Conservation (phyloP, 164 flowering plant genomes). For the Annona cherimola region DNA sequence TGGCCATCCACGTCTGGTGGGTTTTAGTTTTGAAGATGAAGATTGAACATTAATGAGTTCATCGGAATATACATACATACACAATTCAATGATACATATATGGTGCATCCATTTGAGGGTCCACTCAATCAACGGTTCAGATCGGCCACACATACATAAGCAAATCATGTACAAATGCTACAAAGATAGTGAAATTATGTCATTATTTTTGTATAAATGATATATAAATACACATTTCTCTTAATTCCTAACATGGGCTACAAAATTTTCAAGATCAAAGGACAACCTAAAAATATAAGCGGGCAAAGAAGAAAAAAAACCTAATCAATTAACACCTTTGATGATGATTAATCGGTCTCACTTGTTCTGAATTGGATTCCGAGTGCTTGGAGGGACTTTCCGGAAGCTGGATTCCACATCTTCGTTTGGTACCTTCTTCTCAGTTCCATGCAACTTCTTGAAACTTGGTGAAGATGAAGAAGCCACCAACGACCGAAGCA, state of each 20-base stretch:
- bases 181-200: not conserved
- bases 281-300: not conserved
- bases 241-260: slow-evolving; percentile 1
- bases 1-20: no score
- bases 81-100: no score
- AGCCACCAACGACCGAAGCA: slow-evolving; percentile 9
- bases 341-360: not conserved
- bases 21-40: no score
- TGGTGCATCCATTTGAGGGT: not conserved
- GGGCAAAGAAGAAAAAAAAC: not conserved
- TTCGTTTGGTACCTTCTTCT: slow-evolving; percentile 37
- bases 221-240: not conserved
- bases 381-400: slow-evolving; percentile 34
- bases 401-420: slow-evolving; percentile 53
- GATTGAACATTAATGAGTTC: no score
- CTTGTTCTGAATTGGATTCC: slow-evolving; percentile 57
- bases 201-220: not conserved
- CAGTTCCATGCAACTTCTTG: slow-evolving; percentile 14
- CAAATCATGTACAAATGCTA: not conserved
- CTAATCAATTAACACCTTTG: no score
- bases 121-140: not conserved
- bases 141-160: not conserved
- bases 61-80: no score
- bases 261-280: not conserved
- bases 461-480: slow-evolving; percentile 13